Evolutionary conservation across 2,329 filamentous ascomycete genomes (phyloP).

Genomic region (Teratosphaeria pseudoeucalypti): DNA sequence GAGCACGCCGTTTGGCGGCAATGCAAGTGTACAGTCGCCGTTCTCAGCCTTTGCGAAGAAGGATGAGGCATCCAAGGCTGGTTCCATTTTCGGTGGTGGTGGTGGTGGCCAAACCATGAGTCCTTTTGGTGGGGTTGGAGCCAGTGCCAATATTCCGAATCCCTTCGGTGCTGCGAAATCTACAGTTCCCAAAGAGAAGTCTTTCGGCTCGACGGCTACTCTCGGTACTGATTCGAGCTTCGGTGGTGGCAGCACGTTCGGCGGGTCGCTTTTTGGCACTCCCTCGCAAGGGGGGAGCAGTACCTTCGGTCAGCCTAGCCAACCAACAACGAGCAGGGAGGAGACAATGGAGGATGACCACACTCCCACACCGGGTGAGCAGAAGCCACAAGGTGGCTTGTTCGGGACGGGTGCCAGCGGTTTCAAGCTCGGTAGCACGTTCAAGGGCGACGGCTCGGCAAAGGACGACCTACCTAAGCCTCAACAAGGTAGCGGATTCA

Average conservation of each 20-base stretch:
- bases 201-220: constrained; percentile 17
- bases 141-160: constrained; percentile 5
- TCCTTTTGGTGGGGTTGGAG: constrained; percentile 1
- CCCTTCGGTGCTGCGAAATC: constrained; percentile 8
- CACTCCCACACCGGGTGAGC: constrained; percentile 4
- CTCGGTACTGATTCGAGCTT: constrained; percentile 10
- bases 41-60: constrained; percentile 23
- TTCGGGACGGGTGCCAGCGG: constrained; percentile 29
- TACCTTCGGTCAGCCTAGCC: constrained; percentile 11
- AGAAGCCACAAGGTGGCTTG: constrained; percentile 9
- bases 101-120: neutral
- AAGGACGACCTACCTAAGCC: constrained; percentile 50
- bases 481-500: constrained; percentile 14
- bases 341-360: constrained; percentile 14
- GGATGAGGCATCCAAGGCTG: constrained; percentile 6
- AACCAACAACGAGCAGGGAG: constrained; percentile 12
- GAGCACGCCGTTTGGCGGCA: constrained; percentile 10
- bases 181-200: constrained; percentile 5
- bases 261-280: constrained; percentile 16
- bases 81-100: constrained; percentile 4
- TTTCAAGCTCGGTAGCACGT: constrained; percentile 59
- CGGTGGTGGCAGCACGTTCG: constrained; percentile 11
- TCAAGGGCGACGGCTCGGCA: constrained; percentile 25
- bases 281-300: constrained; percentile 11
- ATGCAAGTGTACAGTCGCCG: constrained; percentile 15